These are phyloP conservation scores for Hemerocallis citrina DNA, from an alignment of 106 monocot species.

Conservation along the genomic window DNA sequence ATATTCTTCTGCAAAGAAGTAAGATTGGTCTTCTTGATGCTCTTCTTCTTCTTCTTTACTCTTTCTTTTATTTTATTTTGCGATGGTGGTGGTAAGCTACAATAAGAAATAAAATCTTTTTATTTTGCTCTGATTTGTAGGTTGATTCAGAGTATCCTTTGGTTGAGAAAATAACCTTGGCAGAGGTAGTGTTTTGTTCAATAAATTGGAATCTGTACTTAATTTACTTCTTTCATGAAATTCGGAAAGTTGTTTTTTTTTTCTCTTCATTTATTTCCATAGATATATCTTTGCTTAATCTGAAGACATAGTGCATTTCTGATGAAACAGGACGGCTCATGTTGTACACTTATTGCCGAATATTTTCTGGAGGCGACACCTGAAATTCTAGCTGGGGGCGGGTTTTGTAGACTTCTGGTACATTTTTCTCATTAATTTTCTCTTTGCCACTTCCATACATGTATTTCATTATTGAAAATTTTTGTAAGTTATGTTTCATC, in stretches of 20 bases:
- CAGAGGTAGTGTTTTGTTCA: background rate
- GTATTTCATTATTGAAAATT: too few species aligned
- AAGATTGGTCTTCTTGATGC: background rate
- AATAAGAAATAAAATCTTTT: background rate
- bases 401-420: conserved; percentile 32
- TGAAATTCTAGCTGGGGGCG: conserved; percentile 21
- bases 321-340: conserved; percentile 22
- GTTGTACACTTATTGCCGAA: conserved; percentile 18
- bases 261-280: too few species aligned
- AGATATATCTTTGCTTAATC: background rate
- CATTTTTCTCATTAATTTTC: background rate
- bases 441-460: too few species aligned
- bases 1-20: conserved; percentile 17
- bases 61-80: too few species aligned
- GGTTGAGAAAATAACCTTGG: conserved; percentile 7
- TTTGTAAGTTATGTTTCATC: background rate
- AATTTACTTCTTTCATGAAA: background rate
- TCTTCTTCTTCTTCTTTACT: too few species aligned
- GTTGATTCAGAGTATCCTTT: conserved; percentile 1
- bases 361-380: conserved; percentile 14
- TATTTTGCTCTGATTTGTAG: background rate
- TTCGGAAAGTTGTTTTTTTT: too few species aligned
- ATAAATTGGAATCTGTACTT: too few species aligned
- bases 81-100: too few species aligned
- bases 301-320: background rate